Percentiles rank a stretch among this genome's conserved stretches.
Conservation (phyloP, 2,329 filamentous ascomycete species). For the Huntiella abstrusa region DNA sequence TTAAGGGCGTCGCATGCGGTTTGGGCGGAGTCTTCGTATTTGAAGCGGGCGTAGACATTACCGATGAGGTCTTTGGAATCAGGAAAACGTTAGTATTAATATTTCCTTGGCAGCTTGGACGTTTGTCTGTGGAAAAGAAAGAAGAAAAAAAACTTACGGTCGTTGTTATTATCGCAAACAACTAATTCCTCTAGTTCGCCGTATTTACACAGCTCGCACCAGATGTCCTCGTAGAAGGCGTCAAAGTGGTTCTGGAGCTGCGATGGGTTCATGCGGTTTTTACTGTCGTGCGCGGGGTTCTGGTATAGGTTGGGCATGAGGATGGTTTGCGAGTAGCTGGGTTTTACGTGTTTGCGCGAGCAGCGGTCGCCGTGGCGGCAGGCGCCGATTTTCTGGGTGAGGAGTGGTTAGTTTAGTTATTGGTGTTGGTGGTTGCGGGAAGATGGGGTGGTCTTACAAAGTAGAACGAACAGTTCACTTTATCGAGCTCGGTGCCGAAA, state of each 20-base stretch:
- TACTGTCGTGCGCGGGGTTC: conserved; percentile 91
- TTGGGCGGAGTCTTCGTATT: conserved; percentile 95
- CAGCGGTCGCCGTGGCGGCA: conserved; percentile 97
- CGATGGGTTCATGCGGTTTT: conserved; percentile 87
- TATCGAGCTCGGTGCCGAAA: conserved; percentile 99
- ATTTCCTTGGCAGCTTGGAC: too few relatives aligned
- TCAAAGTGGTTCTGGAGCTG: conserved; percentile 99
- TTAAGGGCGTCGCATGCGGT: conserved; percentile 88
- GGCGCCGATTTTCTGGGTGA: conserved; percentile 81
- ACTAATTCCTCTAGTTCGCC: conserved; percentile 95
- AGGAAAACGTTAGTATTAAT: too few relatives aligned
- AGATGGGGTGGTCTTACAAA: conserved; percentile 19
- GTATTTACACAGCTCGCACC: conserved; percentile 99
- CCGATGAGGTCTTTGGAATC: conserved; percentile 60
- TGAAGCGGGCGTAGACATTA: conserved; percentile 98
- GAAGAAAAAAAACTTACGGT: conserved; percentile 39
- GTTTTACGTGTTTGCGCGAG: conserved; percentile 97
- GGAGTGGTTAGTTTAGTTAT: conserved; percentile 5
- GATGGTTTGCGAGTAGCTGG: conserved; percentile 92
- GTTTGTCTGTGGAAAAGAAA: background rate
- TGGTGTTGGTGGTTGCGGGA: background rate
- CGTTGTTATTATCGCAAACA: conserved; percentile 98
- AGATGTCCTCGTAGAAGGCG: conserved; percentile 98
- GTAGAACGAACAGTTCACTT: conserved; percentile 99
- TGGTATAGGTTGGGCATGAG: conserved; percentile 98